Conservation (phyloP, 1,284 basidiomycete species). For the Fomitopsis schrenkii region DNA sequence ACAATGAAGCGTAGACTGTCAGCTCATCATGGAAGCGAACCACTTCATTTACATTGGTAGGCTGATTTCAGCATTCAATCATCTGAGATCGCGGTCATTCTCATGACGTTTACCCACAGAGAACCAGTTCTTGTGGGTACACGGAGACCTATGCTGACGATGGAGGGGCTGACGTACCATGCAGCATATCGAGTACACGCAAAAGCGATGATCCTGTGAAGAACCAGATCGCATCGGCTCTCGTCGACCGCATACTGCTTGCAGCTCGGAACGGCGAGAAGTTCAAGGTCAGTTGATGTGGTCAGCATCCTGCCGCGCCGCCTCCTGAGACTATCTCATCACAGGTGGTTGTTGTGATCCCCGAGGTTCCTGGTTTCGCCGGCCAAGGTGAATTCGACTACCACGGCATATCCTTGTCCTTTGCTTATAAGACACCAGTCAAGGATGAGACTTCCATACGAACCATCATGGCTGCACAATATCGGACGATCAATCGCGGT, state of each 20-base stretch:
- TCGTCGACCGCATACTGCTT: constrained; percentile 82
- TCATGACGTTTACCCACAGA: constrained; percentile 38
- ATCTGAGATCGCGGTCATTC: not conserved
- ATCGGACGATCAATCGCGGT: constrained; percentile 84
- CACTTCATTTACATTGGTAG: constrained; percentile 88
- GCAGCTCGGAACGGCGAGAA: constrained; percentile 68
- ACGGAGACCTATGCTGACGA: no score
- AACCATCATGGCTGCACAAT: constrained; percentile 81
- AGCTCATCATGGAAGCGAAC: constrained; percentile 79
- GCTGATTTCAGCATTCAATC: constrained; percentile 16
- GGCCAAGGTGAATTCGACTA: constrained; percentile 35
- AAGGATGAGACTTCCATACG: constrained; percentile 68
- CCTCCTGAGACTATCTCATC: not conserved
- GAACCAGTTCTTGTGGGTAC: constrained; percentile 89
- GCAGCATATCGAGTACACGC: constrained; percentile 73
- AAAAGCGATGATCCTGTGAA: constrained; percentile 57
- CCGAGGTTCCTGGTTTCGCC: constrained; percentile 79
- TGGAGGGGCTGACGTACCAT: not conserved
- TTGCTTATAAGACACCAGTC: constrained; percentile 38
- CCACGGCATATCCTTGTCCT: not conserved
- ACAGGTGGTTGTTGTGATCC: constrained; percentile 77
- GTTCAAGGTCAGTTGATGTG: constrained; percentile 60
- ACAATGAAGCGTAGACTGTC: constrained; percentile 48
- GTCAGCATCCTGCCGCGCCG: no score
- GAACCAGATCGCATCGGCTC: constrained; percentile 79